phyloP scores from a whole-genome alignment of 352 stramenopile genomes.

The Pythium brassicae region DNA sequence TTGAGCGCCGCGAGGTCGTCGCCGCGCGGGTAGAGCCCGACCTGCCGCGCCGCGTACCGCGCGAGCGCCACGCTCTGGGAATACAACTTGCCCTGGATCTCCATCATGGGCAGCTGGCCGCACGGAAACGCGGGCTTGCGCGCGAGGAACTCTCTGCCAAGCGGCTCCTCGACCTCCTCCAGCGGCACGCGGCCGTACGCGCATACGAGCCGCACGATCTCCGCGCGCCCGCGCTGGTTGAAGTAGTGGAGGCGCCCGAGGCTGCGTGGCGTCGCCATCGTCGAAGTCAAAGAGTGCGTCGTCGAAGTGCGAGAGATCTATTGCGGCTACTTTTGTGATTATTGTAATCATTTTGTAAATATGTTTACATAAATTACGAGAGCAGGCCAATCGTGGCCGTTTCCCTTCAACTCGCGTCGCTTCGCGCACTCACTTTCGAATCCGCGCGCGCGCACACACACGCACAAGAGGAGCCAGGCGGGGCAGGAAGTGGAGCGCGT shows the following conservation, averaged over 20 bases:
- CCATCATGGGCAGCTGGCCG: slow-evolving; percentile 35
- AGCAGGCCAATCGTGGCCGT: no score
- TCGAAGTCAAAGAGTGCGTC: no score
- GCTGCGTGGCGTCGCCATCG: slow-evolving; percentile 3
- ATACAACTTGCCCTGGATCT: slow-evolving; percentile 35
- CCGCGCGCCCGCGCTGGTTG: slow-evolving; percentile 31
- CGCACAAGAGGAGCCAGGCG: not conserved
- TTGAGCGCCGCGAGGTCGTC: slow-evolving; percentile 23
- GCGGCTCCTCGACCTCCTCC: slow-evolving; percentile 29
- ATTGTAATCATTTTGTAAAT: not conserved
- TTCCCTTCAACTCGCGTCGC: no score
- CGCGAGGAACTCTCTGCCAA: slow-evolving; percentile 18
- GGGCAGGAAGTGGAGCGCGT: no score
- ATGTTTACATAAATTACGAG: no score
- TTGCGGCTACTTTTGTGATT: not conserved
- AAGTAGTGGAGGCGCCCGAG: slow-evolving; percentile 34
- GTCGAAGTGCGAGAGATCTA: not conserved
- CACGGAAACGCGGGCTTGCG: slow-evolving; percentile 37
- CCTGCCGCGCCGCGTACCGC: slow-evolving; percentile 35
- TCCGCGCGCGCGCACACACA: not conserved
- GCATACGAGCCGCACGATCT: slow-evolving; percentile 40
- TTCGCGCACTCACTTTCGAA: not conserved
- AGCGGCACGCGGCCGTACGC: slow-evolving; percentile 32
- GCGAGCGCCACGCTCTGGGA: slow-evolving; percentile 33
- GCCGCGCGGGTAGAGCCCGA: slow-evolving; percentile 26